Percentiles rank a stretch among this genome's conserved stretches.
Evolutionary conservation across 2,329 filamentous ascomycete genomes (phyloP).

Genomic region (Talaromyces sp.): DNA sequence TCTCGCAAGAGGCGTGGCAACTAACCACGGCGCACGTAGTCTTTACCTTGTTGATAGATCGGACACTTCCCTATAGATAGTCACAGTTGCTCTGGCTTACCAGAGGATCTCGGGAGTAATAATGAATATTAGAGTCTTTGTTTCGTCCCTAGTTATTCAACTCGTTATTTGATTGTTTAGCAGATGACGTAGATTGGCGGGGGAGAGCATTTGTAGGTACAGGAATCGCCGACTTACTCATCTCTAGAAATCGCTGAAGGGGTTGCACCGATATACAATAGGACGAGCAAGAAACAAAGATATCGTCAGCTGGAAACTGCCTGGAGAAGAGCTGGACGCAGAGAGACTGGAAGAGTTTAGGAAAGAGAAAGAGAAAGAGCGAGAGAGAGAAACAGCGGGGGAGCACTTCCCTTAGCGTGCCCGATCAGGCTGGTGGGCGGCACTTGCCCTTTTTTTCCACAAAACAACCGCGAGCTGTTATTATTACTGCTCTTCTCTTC

Average conservation of each 20-base stretch:
- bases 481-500: no score
- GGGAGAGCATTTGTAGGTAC: background rate
- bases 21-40: constrained; percentile 12
- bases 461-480: constrained; percentile 6
- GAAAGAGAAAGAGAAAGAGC: background rate
- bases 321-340: background rate
- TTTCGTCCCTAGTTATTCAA: background rate
- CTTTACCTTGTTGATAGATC: background rate
- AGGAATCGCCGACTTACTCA: no score
- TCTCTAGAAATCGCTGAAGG: background rate
- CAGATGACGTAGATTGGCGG: background rate
- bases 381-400: no score
- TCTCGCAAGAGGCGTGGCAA: background rate
- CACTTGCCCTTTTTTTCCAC: constrained; percentile 7
- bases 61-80: no score
- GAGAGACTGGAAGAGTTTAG: background rate
- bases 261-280: background rate
- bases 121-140: background rate
- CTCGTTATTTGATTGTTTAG: background rate
- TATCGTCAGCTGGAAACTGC: background rate
- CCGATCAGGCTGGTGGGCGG: constrained; percentile 11
- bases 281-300: background rate
- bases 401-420: constrained; percentile 15
- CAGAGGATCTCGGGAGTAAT: background rate
- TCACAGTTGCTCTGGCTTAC: background rate